Evolutionary conservation across 1,284 basidiomycete species (phyloP).

Genomic region (Fomitopsis betulina): DNA sequence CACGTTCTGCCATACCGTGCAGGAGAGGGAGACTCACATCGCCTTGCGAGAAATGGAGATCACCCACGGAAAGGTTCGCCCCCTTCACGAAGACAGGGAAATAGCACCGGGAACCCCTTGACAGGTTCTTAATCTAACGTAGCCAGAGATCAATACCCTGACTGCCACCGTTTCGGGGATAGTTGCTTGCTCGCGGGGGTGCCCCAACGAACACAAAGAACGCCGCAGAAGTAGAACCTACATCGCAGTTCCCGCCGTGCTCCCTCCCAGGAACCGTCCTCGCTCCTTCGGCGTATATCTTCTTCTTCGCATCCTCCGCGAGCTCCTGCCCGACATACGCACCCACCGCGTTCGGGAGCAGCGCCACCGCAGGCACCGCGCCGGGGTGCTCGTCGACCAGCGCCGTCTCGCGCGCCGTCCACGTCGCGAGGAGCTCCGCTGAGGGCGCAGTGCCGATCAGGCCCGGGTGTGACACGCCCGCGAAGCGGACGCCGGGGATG

Average conservation of each 20-base stretch:
- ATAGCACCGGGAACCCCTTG: constrained; percentile 68
- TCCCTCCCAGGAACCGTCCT: constrained; percentile 75
- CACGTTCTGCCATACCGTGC: neutral
- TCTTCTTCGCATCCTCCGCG: constrained; percentile 40
- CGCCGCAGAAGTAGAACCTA: constrained; percentile 25
- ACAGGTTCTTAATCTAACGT: constrained; percentile 67
- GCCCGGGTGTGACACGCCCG: constrained; percentile 74
- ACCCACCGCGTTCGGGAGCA: constrained; percentile 55
- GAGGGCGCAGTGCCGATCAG: constrained; percentile 77
- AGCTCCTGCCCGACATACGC: constrained; percentile 71
- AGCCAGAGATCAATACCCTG: neutral
- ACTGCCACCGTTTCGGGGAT: neutral
- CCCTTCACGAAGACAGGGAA: constrained; percentile 78
- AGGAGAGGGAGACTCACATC: constrained; percentile 44
- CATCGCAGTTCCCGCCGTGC: constrained; percentile 82
- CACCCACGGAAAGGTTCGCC: constrained; percentile 75
- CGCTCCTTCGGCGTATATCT: constrained; percentile 66
- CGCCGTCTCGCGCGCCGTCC: constrained; percentile 69
- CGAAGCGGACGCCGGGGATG: constrained; percentile 76
- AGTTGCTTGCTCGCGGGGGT: neutral
- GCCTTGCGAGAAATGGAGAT: constrained; percentile 79
- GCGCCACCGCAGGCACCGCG: constrained; percentile 63
- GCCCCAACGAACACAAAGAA: neutral
- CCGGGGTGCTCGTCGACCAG: constrained; percentile 56
- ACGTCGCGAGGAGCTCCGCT: constrained; percentile 62